Conservation (phyloP, 768 basidiomycete genomes). For the Mycena rosella region DNA sequence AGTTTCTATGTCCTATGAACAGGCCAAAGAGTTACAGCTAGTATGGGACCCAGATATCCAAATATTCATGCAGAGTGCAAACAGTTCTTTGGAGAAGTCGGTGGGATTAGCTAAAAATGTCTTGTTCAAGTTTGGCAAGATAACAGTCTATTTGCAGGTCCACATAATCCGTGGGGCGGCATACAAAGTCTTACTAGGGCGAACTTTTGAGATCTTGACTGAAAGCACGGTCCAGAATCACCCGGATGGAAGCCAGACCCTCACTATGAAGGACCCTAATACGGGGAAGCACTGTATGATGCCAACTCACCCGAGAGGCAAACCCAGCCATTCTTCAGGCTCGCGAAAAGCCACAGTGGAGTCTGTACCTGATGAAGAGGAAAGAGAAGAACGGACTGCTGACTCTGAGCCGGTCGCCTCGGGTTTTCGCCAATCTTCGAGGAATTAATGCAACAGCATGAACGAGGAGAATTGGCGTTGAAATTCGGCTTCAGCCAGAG, state of each 20-base stretch:
- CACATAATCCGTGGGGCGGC: neutral
- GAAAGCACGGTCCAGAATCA: neutral
- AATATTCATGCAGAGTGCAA: constrained; percentile 40
- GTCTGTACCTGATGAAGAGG: neutral
- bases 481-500: constrained; percentile 7
- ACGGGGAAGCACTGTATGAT: constrained; percentile 12
- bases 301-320: neutral
- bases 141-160: constrained; percentile 33
- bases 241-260: neutral
- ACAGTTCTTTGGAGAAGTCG: constrained; percentile 29
- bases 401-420: neutral
- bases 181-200: neutral
- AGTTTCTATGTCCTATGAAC: constrained; percentile 38
- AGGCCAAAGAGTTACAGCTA: constrained; percentile 18
- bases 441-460: neutral
- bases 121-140: constrained; percentile 37
- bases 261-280: constrained; percentile 43
- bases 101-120: constrained; percentile 46
- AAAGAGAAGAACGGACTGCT: neutral
- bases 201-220: neutral
- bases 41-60: constrained; percentile 38
- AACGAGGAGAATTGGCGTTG: neutral
- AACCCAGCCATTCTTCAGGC: neutral
- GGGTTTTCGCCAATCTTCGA: neutral
- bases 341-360: neutral